These are phyloP conservation scores for Psilocybe sp. DNA, from an alignment of 768 basidiomycete genomes.

Conservation along the genomic window DNA sequence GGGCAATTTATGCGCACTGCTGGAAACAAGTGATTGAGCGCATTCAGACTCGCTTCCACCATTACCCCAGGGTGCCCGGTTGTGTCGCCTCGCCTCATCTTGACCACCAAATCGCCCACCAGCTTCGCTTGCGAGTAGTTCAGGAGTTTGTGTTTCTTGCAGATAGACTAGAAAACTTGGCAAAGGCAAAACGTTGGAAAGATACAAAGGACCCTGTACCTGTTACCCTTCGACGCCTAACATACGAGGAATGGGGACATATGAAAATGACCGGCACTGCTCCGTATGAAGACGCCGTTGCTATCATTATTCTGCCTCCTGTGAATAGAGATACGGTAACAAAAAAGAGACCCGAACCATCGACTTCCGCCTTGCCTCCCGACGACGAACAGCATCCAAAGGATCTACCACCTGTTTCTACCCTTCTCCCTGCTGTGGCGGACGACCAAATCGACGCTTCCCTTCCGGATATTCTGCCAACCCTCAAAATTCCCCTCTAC, in stretches of 20 bases:
- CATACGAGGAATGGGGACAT: constrained; percentile 53
- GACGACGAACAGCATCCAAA: constrained; percentile 17
- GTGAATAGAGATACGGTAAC: constrained; percentile 52
- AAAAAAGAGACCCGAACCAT: constrained; percentile 36
- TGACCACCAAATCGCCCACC: constrained; percentile 55
- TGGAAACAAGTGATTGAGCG: constrained; percentile 46
- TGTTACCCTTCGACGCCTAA: constrained; percentile 57
- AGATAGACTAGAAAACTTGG: constrained; percentile 33
- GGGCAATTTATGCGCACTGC: constrained; percentile 57
- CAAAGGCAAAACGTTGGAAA: constrained; percentile 13
- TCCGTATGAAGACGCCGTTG: constrained; percentile 53
- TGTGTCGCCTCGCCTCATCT: constrained; percentile 40
- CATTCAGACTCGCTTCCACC: constrained; percentile 29
- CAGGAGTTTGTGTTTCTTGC: constrained; percentile 70
- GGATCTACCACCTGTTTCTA: constrained; percentile 28
- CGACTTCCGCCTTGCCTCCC: constrained; percentile 34
- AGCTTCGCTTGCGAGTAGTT: constrained; percentile 68
- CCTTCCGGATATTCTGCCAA: constrained; percentile 21
- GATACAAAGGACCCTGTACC: constrained; percentile 16
- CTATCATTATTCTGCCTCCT: constrained; percentile 70
- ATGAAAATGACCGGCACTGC: constrained; percentile 45
- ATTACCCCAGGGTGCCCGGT: constrained; percentile 27
- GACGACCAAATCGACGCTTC: constrained; percentile 3
- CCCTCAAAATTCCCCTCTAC: constrained; percentile 56
- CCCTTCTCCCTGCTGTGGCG: constrained; percentile 17